Evolutionary conservation across 106 monocot genomes (phyloP), one percentile per base, ranked within the genome.

Genomic region (Dendrobium officinale): DNA sequence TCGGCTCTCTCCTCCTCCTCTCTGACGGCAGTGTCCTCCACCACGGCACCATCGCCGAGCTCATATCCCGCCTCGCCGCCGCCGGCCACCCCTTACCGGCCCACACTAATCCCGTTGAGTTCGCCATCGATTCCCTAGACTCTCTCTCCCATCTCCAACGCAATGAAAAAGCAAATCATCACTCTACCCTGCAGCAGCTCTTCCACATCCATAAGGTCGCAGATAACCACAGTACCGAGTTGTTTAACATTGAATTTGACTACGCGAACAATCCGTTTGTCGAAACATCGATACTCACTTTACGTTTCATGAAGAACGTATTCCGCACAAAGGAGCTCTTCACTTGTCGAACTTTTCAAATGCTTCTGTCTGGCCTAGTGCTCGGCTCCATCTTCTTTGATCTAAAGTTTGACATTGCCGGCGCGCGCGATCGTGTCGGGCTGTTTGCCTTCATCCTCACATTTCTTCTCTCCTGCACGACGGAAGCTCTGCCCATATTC

Each of bases 361-460:
- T 94, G 94, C 81, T 94, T 19, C 77, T 89, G 45, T 80, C 97
- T 24, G 84, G 94, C 20, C 56, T 92, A 9, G 85, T 92, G 51
- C 89, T 98, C 5, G 94, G 97, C 73, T 91, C 94, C 44, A 98
- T 98, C 80, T 98, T 98, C 85, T 89, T 79, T 86, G 37, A 90
- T 42, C 87, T 98, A 26, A 67, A 77, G 0, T 77, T 81, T 42
- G 85, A 81, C 43, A n/a, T 64, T 20, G 15, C 72, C 20, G 84
- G 87, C 20, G 87, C 84, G 2, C 33, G 75, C 40, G 97, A 91
- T 79, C 81, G 87, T 2, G 92, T 92, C 0, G 97, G 97, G 15
- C 88, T 98, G 54, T 98, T 98, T 49, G 97, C 97, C 5, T 98
- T 98, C 86, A 85, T 89, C 18, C 85, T 98, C 31, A 98, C 94